A percentile compares a stretch with the other conserved stretches of the same genome.
Conservation (phyloP, 306 rosid species). For the Fragaria vesca region DNA sequence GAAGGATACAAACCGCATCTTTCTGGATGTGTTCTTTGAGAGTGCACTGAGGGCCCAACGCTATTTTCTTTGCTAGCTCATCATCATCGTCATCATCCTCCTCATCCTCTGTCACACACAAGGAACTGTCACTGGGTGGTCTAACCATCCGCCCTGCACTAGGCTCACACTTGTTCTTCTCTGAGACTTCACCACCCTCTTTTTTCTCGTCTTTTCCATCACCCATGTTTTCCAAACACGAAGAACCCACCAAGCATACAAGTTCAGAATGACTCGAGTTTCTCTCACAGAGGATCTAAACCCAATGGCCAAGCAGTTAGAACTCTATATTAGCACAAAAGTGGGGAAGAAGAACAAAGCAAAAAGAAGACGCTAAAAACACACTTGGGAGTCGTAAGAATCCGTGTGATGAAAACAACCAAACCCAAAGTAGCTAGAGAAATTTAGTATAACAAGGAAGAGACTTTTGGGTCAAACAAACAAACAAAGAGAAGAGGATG, state of each 20-base stretch:
- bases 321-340: slow-evolving; percentile 8
- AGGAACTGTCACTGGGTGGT: slow-evolving; percentile 57
- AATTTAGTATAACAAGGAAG: slow-evolving; percentile 8
- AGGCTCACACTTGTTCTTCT: slow-evolving; percentile 33
- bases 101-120: slow-evolving; percentile 73
- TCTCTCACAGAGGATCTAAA: slow-evolving; percentile 12
- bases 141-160: slow-evolving; percentile 34
- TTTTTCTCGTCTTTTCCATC: slow-evolving; percentile 52
- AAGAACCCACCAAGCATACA: slow-evolving; percentile 47
- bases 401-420: slow-evolving; percentile 34
- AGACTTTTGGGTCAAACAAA: slow-evolving; percentile 42
- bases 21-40: slow-evolving; percentile 87
- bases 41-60: slow-evolving; percentile 86
- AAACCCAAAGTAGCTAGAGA: slow-evolving; percentile 11
- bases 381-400: slow-evolving; percentile 46
- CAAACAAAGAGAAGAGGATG: slow-evolving; percentile 22
- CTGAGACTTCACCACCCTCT: slow-evolving; percentile 29
- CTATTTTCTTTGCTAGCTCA: slow-evolving; percentile 65
- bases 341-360: not conserved
- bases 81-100: slow-evolving; percentile 84
- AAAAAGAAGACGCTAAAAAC: slow-evolving; percentile 26
- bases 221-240: slow-evolving; percentile 65
- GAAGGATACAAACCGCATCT: slow-evolving; percentile 56
- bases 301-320: slow-evolving; percentile 18
- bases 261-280: not conserved